Base-by-base conservation (phyloP, 148 eudicot genomes). In the Fagopyrum homotropicum region DNA sequence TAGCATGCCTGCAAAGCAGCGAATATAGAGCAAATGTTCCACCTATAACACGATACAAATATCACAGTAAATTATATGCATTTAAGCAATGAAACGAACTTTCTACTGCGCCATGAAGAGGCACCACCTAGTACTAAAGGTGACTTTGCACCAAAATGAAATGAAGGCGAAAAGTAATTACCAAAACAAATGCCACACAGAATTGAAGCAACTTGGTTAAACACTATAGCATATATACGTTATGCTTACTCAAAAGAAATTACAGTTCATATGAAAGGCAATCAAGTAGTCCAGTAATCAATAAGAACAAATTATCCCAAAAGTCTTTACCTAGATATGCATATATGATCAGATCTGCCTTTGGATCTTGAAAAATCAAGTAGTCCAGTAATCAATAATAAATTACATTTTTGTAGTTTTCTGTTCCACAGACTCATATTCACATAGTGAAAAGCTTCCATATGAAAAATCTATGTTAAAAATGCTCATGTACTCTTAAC, bases 11-110 rank as follows among this genome's bases (percentile, higher is more conserved):
- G 83, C 98, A 95, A 6, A 95, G 89, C 73, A 95, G 84, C 52
- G 98, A 95, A 84, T 95, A 95, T 76, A 95, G 93, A 77, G 97
- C 98, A 82, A 95, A 92, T 45, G 97, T 92, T 71, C 98, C 98
- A 70, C 98, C 98, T 94, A 82, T 73, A 80, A 45, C 54, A 59
- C 47, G 22, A 60, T 26, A 26, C 40, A 26, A 22, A 7, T 55
- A 6, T 55, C 6, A 55, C 60, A 16, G 26, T 55, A 55, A 55
- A 16, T 17, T 19, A 16, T 56, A 22, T 22, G 26, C 26, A 22
- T 22, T 55, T 55, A 55, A 4, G 16, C 60, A 55, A 22, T 12
- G 12, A 29, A 26, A 60, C 40, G 14, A 35, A 22, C 4, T 22
- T 26, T 60, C 43, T n/a, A 60, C 40, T 5, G 29, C 10, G 14